Base-by-base conservation (phyloP, 2,329 filamentous ascomycete genomes). In the Stemphylium beticola region DNA sequence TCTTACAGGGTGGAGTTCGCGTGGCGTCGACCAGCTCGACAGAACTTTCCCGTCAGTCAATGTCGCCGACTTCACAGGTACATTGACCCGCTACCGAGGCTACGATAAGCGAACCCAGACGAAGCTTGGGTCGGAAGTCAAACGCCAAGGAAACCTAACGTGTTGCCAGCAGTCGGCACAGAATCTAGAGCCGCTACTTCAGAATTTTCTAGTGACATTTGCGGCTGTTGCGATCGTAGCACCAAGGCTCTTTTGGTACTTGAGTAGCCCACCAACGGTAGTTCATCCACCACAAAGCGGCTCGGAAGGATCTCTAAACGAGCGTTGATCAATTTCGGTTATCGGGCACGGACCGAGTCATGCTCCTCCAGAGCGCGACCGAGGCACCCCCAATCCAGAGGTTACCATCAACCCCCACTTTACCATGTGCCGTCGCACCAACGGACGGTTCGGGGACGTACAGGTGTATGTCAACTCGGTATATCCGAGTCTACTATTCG, bases 61-160 rank as follows among this genome's bases (percentile, higher is more conserved):
- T 20, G 33, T 26, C 20, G 29, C 29, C 33, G 32, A 38, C 18
- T 6, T 18, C 45, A 43, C 46, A 15, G 10, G 26, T 29, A 29
- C 10, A 33, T 8, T 11, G 7, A n/a, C 26, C 26, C 17, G 10
- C 20, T 40, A n/a, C 49, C 34, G 26, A 52, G 34, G 18, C 22
- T 40, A 12, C 20, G 20, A 36, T 47, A 52, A 42, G 41, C 26
- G 15, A 47, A 26, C 36, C 29, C 44, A 42, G 14, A 39, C 18
- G 39, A 24, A 47, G 32, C 42, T 54, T 40, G 32, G n/a, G 47
- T 18, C 26, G 34, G 22, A 58, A 54, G n/a, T 36, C 33, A 29
- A 29, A 56, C 52, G 26, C 46, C 33, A 43, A 52, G 24, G 22
- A 55, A 52, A 58, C 40, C 42, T 54, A 48, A 32, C 37, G 36